Conservation (phyloP, 371 early-diverging fungal genomes). For the Rhizopus sp. region DNA sequence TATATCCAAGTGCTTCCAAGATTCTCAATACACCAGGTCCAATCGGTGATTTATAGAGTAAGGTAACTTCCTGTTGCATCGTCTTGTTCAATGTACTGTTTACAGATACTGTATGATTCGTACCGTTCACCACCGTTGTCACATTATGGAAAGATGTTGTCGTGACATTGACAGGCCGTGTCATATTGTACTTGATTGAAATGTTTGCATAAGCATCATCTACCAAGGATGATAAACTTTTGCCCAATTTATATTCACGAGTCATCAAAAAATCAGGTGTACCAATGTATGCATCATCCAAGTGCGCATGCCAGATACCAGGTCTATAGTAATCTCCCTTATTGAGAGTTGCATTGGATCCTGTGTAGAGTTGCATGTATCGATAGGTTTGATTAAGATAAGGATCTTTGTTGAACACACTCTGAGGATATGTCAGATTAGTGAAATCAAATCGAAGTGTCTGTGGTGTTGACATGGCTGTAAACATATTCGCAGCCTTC, state of each 20-base stretch:
- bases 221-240: constrained; percentile 13
- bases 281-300: constrained; percentile 19
- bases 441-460: constrained; percentile 13
- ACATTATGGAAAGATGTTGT: constrained; percentile 5
- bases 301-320: constrained; percentile 24
- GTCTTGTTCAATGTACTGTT: constrained; percentile 1
- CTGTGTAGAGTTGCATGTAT: constrained; percentile 18
- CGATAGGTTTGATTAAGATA: constrained; percentile 17
- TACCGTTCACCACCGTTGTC: constrained; percentile 10
- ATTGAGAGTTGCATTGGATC: not conserved
- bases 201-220: constrained; percentile 16
- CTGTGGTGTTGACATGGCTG: constrained; percentile 17
- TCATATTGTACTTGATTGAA: constrained; percentile 19
- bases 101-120: constrained; percentile 6
- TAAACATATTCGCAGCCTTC: constrained; percentile 18
- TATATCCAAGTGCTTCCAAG: constrained; percentile 38
- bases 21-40: constrained; percentile 42
- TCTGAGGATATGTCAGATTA: not conserved
- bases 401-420: constrained; percentile 6
- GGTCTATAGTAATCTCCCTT: constrained; percentile 19
- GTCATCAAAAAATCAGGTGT: constrained; percentile 34
- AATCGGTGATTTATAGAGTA: constrained; percentile 26
- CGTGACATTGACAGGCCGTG: constrained; percentile 4
- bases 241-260: constrained; percentile 12
- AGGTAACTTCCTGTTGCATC: not conserved